Evolutionary conservation across 495 filamentous ascomycete genomes (phyloP).

Genomic region (Choiromyces venosus): DNA sequence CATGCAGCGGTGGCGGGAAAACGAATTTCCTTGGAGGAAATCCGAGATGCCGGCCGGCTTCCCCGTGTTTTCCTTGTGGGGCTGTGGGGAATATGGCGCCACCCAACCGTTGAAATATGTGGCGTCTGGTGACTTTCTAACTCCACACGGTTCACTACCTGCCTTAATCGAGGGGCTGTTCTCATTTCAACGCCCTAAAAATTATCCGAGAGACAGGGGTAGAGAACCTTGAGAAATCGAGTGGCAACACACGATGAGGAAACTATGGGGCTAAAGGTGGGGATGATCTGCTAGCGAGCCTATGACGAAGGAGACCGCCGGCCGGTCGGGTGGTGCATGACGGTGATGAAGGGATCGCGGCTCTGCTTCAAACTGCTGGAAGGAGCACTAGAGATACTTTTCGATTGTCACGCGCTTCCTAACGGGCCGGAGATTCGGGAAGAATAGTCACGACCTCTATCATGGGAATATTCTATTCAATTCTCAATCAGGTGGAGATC

Average conservation of each 20-base stretch:
- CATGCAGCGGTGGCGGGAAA: neutral
- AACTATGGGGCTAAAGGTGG: too few species aligned
- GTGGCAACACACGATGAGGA: too few species aligned
- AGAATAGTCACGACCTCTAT: too few species aligned
- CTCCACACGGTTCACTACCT: neutral
- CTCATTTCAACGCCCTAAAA: too few species aligned
- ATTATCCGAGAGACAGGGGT: too few species aligned
- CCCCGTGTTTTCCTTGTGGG: neutral
- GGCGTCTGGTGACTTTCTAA: neutral
- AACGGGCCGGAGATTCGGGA: neutral
- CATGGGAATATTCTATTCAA: neutral
- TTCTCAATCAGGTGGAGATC: neutral
- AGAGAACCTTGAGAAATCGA: too few species aligned
- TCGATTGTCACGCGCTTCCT: neutral
- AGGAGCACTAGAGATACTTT: neutral
- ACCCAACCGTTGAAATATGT: neutral
- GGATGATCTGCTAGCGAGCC: neutral
- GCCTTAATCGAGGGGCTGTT: neutral
- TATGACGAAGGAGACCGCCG: neutral
- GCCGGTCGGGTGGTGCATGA: neutral
- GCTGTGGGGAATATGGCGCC: neutral
- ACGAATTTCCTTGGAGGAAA: neutral
- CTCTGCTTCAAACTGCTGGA: neutral
- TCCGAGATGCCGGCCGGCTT: neutral
- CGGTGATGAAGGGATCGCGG: neutral